Percentiles rank a stretch among this genome's conserved stretches.
Conservation (phyloP, 1,284 basidiomycete genomes). For the Exobasidium cylindrosporum region DNA sequence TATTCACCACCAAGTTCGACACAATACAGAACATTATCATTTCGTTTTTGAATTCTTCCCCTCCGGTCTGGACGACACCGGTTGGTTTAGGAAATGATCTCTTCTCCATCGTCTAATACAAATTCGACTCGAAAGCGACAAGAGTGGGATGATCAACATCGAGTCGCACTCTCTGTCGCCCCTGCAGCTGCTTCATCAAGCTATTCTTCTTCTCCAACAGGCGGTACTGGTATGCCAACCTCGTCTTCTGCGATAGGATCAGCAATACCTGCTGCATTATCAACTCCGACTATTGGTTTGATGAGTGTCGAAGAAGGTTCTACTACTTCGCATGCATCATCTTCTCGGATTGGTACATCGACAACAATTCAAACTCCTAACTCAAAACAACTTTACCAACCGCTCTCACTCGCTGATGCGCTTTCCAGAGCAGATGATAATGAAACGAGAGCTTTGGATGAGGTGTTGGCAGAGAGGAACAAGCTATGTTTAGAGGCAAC, state of each 20-base stretch:
- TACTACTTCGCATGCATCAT: conserved; percentile 14
- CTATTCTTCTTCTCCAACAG: not conserved
- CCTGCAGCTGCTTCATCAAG: not conserved
- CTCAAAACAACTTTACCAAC: conserved; percentile 17
- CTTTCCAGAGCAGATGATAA: conserved; percentile 31
- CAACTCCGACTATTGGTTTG: not conserved
- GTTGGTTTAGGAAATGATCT: not conserved
- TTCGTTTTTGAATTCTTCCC: not conserved
- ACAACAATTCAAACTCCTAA: not conserved
- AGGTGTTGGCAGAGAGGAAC: conserved; percentile 44
- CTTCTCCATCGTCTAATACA: not conserved
- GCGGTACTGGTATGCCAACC: not conserved
- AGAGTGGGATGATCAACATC: not conserved
- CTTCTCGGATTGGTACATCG: not conserved
- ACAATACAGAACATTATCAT: too few species aligned
- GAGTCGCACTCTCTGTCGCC: not conserved
- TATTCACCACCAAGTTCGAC: too few species aligned
- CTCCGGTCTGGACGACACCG: not conserved
- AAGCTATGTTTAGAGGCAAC: conserved; percentile 37
- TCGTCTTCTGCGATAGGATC: not conserved
- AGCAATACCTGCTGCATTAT: not conserved
- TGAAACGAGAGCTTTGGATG: conserved; percentile 35
- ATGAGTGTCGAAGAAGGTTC: conserved; percentile 6
- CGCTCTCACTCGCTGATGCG: conserved; percentile 37
- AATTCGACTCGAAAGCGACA: not conserved